Base-by-base conservation (phyloP, 257 asterid species). In the Solanum habrochaites region DNA sequence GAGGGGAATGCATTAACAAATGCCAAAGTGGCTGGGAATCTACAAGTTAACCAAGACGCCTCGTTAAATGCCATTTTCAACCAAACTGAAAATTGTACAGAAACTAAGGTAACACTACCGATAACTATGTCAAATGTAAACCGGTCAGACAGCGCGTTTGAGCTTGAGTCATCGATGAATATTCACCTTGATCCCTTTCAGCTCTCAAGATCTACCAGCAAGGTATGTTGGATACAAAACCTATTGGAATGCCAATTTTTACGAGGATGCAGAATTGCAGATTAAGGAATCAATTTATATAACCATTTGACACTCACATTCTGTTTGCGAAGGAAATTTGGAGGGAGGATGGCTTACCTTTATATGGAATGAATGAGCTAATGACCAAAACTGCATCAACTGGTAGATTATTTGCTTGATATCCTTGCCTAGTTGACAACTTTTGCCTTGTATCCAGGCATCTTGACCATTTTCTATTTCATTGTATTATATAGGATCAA, bases 101-200 rank as follows among this genome's bases (percentile, higher is more conserved):
- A 82, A 23, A 67, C 74, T 16, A 87, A 86, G 85, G 92, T 87
- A 83, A 84, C 88, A 31, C 86, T 87, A 0, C 88, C 43, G 49
- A 27, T 86, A 23, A 89, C 90, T 83, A 88, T 90, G 85, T 80
- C 94, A 15, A 86, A 71, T 27, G 74, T 80, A 64, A 87, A 82
- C 39, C 88, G 85, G 43, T 86, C 91, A 18, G 89, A 87, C 82
- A 2, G 86, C 69, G 73, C 92, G 14, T 64, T 81, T 32, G 91
- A 89, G 25, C 40, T 77, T n/a, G 94, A 89, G 85, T 72, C 92
- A 27, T 87, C 91, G 1, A 18, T 77, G 27, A 91, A 66, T 83
- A 82, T 87, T 87, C 91, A 87, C 75, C 88, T 88, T 6, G 91
- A 87, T 16, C 80, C 92, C 47, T 85, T 89, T 73, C 93, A 91